Evolutionary conservation across 306 rosid genomes (phyloP), one percentile per base, ranked within the genome.

Genomic region (Trifolium fragiferum): DNA sequence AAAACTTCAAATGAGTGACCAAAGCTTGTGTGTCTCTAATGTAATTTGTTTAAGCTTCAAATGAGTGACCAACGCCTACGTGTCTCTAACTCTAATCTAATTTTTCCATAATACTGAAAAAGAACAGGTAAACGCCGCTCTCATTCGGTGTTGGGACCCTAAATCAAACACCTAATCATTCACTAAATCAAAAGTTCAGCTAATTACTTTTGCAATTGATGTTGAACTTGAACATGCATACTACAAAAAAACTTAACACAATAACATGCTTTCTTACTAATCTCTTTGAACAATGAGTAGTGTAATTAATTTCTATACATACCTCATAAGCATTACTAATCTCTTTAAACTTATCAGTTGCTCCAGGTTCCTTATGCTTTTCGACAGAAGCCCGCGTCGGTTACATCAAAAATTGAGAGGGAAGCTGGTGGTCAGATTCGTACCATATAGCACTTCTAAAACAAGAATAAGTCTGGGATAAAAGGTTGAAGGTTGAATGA

Each of bases 271-370:
- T n/a, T n/a, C n/a, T n/a, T 35, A 35, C 38, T 35, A 35, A 37
- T 37, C n/a, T n/a, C n/a, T n/a, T n/a, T n/a, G n/a, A n/a, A n/a
- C n/a, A n/a, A n/a, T n/a, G n/a, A n/a, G n/a, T n/a, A n/a, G n/a
- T n/a, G n/a, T n/a, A n/a, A n/a, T n/a, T n/a, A n/a, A n/a, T n/a
- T n/a, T n/a, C n/a, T n/a, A n/a, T n/a, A n/a, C 83, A 76, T 79
- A 94, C 97, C 96, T 94, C 98, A 58, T 91, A 94, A 1, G 98
- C 98, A 82, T 88, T 86, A 87, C 97, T 94, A 44, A 94, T 91
- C 86, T 94, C 97, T 87, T 94, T 94, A 57, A 91, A 94, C 81
- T 90, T 94, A 10, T 94, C 98, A 15, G 97, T 88, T 43, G 97
- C 98, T 18, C 93, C 97, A 9, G 98, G 95, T 74, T 94, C 93